These are phyloP conservation scores for Tetraselmis chui DNA, from an alignment of 139 green algal species.

Conservation along the genomic window DNA sequence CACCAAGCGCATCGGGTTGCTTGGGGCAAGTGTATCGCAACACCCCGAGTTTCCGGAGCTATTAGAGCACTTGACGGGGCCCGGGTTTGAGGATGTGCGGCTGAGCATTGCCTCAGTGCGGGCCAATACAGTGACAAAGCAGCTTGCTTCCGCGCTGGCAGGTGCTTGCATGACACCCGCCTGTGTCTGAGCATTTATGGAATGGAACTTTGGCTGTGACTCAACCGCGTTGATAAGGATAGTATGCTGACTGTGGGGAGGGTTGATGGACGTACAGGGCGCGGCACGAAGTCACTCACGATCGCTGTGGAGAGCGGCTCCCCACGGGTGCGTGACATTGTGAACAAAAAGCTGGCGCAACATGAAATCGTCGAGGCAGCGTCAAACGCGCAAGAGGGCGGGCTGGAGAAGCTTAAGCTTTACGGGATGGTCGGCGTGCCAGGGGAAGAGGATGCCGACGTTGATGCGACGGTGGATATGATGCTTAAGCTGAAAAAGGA, in stretches of 20 bases:
- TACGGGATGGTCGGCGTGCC: slow-evolving; percentile 50
- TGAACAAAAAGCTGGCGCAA: slow-evolving; percentile 39
- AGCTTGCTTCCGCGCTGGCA: slow-evolving; percentile 37
- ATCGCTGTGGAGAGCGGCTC: slow-evolving; percentile 48
- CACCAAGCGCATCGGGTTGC: slow-evolving; percentile 37
- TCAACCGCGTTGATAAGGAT: too few species aligned
- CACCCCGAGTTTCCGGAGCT: slow-evolving; percentile 43
- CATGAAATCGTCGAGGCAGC: slow-evolving; percentile 35
- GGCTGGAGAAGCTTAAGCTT: slow-evolving; percentile 40
- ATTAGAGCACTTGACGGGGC: slow-evolving; percentile 32
- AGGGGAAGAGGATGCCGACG: slow-evolving; percentile 37
- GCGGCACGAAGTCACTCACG: slow-evolving; percentile 42
- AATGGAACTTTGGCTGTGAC: too few species aligned
- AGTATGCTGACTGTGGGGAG: too few species aligned
- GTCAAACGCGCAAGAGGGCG: slow-evolving; percentile 29
- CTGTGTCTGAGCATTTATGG: background rate
- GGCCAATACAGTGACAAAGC: slow-evolving; percentile 41
- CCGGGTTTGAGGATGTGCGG: slow-evolving; percentile 31
- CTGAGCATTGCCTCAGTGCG: slow-evolving; percentile 34
- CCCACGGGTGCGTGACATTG: slow-evolving; percentile 31
- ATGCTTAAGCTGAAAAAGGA: slow-evolving; percentile 25
- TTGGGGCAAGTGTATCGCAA: slow-evolving; percentile 46
- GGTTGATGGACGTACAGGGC: too few species aligned
- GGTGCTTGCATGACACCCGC: background rate
- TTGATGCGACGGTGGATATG: slow-evolving; percentile 40